Base-by-base conservation (phyloP, 306 rosid species). In the Sicyos edulis region DNA sequence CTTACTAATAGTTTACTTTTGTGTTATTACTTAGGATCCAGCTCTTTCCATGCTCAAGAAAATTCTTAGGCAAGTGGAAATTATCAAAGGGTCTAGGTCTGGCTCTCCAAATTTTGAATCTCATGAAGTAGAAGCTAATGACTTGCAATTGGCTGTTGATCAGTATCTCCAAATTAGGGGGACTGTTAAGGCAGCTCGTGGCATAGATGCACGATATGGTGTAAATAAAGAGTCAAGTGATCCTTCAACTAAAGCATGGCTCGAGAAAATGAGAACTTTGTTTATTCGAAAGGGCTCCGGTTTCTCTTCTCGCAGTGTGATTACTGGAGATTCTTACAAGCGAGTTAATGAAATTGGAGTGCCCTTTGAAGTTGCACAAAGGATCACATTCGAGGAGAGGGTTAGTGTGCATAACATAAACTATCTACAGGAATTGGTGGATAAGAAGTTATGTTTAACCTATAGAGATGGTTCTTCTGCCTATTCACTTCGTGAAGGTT, bases 231-330 rank as follows among this genome's bases (percentile, higher is more conserved):
- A 91, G 76, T 80, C 78, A 15, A 85, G 66, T 70, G 84, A 74
- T 1, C 88, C 96, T 4, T 83, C 99, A 2, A 90, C 91, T 14
- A 88, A 93, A 81, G 92, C 87, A 22, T 93, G 99, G 99, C 88
- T 91, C 8, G 99, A 93, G 54, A 93, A 93, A 60, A 93, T 93
- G 88, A 86, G 95, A 68, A 90, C 96, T 3, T 61, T 93, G 32
- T 90, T 93, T 71, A 93, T 93, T 47, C 80, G 95, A 76, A 93
- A 93, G 82, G 96, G 99, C 20, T 90, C 97, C 0, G 99, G 99
- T n/a, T 93, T 93, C 86, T 93, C 99, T 51, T 93, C 99, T 10
- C 84, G 99, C 24, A 84, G 85, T 77, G 99, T 93, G 37, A 91
- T 93, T n/a, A 93, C 99, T 10, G 99, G 99, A 52, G 99, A 93